Conservation (phyloP, 1,139 yeast genomes). For the Blastobotrys serpentis region DNA sequence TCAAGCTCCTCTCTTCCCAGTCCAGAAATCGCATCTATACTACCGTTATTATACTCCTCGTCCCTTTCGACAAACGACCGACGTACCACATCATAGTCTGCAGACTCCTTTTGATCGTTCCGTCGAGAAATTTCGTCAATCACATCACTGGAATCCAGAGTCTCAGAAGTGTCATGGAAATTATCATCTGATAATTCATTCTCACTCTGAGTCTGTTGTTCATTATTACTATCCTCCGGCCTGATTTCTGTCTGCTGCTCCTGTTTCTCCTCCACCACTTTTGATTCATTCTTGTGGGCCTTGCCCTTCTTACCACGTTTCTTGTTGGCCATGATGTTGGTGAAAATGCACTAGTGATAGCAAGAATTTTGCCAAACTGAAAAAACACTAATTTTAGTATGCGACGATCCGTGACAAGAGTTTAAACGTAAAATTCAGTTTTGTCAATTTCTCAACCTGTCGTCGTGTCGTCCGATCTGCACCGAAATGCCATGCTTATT, state of each 20-base stretch:
- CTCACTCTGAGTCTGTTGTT: too few relatives aligned
- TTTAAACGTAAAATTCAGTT: background rate
- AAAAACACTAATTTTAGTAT: background rate
- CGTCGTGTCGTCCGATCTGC: constrained; percentile 2
- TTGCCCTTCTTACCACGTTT: constrained; percentile 8
- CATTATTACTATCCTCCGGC: background rate
- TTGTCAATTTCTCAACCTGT: background rate
- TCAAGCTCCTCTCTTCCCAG: background rate
- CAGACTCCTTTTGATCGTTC: constrained; percentile 7
- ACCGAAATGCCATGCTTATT: background rate
- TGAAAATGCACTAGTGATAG: background rate
- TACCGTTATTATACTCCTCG: constrained; percentile 1
- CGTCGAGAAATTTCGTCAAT: constrained; percentile 6
- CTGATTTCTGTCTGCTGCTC: background rate
- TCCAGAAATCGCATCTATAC: background rate
- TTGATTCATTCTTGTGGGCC: constrained; percentile 3
- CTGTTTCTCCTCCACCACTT: background rate
- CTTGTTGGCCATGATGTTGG: constrained; percentile 7
- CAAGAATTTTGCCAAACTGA: background rate
- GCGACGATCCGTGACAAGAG: background rate
- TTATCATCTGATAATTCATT: constrained; percentile 1
- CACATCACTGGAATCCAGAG: constrained; percentile 5
- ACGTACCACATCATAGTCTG: background rate
- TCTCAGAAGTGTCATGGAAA: constrained; percentile 7
- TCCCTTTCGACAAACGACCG: constrained; percentile 1